These are phyloP conservation scores for Saprolegnia parasitica DNA, from an alignment of 352 stramenopile genomes.

Conservation along the genomic window DNA sequence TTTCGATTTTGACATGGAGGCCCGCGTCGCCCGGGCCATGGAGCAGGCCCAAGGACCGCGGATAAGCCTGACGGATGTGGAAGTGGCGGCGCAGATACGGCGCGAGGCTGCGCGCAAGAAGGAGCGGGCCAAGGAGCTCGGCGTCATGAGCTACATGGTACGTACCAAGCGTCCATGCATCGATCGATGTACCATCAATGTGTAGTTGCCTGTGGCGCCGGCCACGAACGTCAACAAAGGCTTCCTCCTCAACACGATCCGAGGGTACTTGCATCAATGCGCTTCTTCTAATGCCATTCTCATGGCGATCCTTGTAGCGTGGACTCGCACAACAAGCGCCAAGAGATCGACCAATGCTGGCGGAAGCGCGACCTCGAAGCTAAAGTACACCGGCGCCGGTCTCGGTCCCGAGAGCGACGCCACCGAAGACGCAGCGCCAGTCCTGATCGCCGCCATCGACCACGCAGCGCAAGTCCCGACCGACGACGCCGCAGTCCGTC, in stretches of 20 bases:
- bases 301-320: neutral
- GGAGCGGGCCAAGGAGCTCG: neutral
- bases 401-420: conserved; percentile 4
- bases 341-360: conserved; percentile 23
- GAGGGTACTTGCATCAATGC: neutral
- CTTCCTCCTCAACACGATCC: conserved; percentile 28
- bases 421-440: neutral
- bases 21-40: neutral
- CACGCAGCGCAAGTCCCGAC: neutral
- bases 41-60: neutral
- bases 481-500: neutral
- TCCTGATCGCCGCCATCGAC: neutral
- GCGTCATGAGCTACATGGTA: conserved; percentile 25
- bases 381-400: neutral
- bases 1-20: neutral
- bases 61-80: conserved; percentile 5
- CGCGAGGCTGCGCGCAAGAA: neutral
- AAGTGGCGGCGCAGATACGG: conserved; percentile 4
- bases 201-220: conserved; percentile 7
- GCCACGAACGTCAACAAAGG: conserved; percentile 25
- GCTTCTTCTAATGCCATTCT: neutral
- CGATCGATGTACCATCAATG: neutral
- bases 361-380: conserved; percentile 14
- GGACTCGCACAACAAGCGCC: neutral
- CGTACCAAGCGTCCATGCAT: neutral